These are phyloP conservation scores for Scedosporium apiospermum DNA, from an alignment of 2,329 filamentous ascomycete species.

Conservation along the genomic window DNA sequence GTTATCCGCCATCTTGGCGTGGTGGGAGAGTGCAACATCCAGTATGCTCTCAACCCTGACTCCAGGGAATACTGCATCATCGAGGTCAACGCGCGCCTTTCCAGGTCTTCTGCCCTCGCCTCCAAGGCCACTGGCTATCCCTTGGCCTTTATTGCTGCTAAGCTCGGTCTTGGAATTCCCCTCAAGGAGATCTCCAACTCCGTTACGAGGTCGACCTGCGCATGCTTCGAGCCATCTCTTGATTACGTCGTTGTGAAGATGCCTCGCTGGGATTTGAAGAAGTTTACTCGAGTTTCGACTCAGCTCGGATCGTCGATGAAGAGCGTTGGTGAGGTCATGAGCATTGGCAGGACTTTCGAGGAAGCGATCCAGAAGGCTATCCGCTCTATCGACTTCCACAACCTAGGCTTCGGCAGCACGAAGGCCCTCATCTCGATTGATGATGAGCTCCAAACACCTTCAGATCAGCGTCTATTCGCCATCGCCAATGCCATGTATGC, in stretches of 20 bases:
- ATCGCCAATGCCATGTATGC: slow-evolving; percentile 96
- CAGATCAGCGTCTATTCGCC: slow-evolving; percentile 92
- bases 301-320: slow-evolving; percentile 98
- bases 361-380: slow-evolving; percentile 99
- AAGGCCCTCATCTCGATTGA: slow-evolving; percentile 91
- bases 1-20: slow-evolving; percentile 95
- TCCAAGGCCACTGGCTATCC: slow-evolving; percentile 98
- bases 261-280: slow-evolving; percentile 97
- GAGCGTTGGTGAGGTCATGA: slow-evolving; percentile 99
- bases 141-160: slow-evolving; percentile 91
- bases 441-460: slow-evolving; percentile 91
- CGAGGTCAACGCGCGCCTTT: slow-evolving; percentile 94
- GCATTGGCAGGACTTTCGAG: slow-evolving; percentile 91
- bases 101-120: slow-evolving; percentile 86
- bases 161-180: slow-evolving; percentile 88
- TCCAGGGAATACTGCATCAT: slow-evolving; percentile 98
- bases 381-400: slow-evolving; percentile 87
- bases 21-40: slow-evolving; percentile 97
- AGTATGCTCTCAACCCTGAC: slow-evolving; percentile 93
- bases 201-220: slow-evolving; percentile 90
- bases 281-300: slow-evolving; percentile 94
- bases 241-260: slow-evolving; percentile 99
- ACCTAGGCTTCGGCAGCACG: slow-evolving; percentile 89
- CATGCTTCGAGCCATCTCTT: slow-evolving; percentile 95
- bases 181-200: slow-evolving; percentile 95